Evolutionary conservation across 2,329 filamentous ascomycete genomes (phyloP), one percentile per base, ranked within the genome.

Genomic region (Aspergillus fijiensis): DNA sequence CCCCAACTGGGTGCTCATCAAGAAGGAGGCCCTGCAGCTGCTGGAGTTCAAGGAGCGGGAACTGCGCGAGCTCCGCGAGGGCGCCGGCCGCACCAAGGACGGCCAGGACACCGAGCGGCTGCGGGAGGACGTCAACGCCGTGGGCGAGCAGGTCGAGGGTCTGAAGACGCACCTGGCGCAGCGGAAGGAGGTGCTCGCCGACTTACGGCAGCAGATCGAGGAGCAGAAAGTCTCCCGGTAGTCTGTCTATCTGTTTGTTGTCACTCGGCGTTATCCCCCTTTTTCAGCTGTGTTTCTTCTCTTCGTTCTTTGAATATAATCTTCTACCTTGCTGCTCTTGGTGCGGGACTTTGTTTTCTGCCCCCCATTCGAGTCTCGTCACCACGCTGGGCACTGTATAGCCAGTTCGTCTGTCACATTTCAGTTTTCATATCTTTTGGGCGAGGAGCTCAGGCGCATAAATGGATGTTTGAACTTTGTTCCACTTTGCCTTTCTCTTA

Each of bases 91-190:
- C 81, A 69, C 76, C 55, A 87, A 87, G 70, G 85, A 84, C 7
- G 92, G 91, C 0, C 86, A 88, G 63, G 85, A 85, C 62, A 75
- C 98, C 62, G 89, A 92, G 77, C 87, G 88, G 42, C 87, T 97
- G 48, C 81, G 86, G 60, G 93, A 96, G 42, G 95, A 99, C 77
- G 85, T 99, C 73, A 85, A 89, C 69, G 90, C 91, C 50, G 91
- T 99, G n/a, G 89, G 86, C 70, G 94, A 98, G 78, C 94, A 99
- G 81, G 88, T 99, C 2, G 92, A 97, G 66, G 92, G 93, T 0
- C 76, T 99, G 66, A 92, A 96, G 80, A 79, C 82, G 62, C 95
- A 99, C 81, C 79, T 97, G 70, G 84, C 86, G 70, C 87, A 87
- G 66, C 84, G 95, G 63, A 86, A 94, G 76, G 85, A 88, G 65